Evolutionary conservation across 1,139 yeast genomes (phyloP), one percentile per base, ranked within the genome.

Genomic region (Geotrichum bryndzae): DNA sequence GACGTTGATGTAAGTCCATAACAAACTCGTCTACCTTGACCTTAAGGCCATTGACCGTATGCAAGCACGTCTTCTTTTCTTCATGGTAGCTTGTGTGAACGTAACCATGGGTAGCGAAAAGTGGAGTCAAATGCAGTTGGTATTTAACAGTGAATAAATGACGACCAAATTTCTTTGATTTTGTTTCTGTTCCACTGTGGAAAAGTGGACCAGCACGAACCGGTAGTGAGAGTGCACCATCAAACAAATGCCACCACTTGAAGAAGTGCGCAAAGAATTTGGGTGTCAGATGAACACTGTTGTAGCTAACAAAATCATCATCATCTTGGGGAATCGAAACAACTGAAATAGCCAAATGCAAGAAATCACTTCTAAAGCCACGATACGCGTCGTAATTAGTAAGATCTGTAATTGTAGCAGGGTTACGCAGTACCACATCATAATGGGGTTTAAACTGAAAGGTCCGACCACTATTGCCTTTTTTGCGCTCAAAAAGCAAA

Each of bases 1-100:
- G 87, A 56, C 96, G 79, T 69, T 88, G 97, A 71, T 94, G 98
- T 46, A 92, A 73, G 70, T 92, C 98, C 76, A 94, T 79, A 2
- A 81, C 74, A 69, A 92, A 90, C 7, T 79, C 78, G 3, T 82
- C 79, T 33, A 87, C 82, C 66, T 84, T 85, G 1, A 87, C 90
- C 73, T 94, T 94, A 48, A 91, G 70, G 7, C 98, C 99, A 2
- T 91, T 87, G 66, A 87, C 82, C 1, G 86, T 82, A 54, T 85
- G 79, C 48, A 79, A 76, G 60, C 79, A 79, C 55, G 78, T 76
- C 54, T 82, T 81, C 27, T 79, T 74, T 35, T 78, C 68, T 54
- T 79, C 78, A 22, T 71, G 72, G 10, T 76, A 77, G 2, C 80
- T 74, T 8, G 83, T 73, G 68, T 86, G 90, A 66, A 83, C 80